Conservation (phyloP, 108 stramenopile species). For the Fragilaria crotonensis region DNA sequence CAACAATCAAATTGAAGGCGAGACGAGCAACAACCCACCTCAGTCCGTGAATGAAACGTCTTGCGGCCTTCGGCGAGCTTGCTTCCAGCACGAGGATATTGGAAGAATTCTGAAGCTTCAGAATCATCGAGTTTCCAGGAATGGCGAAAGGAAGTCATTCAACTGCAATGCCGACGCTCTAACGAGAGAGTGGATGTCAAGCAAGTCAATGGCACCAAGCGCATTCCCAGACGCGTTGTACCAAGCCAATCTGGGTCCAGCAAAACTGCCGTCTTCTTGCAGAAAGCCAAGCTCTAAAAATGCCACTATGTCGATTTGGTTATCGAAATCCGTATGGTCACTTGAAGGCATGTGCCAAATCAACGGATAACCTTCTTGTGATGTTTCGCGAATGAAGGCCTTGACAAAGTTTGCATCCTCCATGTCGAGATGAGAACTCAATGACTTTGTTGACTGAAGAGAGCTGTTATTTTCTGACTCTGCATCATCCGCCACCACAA, state of each 20-base stretch:
- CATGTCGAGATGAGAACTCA: too few species aligned
- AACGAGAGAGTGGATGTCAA: conserved; percentile 41
- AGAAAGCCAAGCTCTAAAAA: conserved; percentile 14
- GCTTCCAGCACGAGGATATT: conserved; percentile 34
- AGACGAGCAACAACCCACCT: conserved; percentile 43
- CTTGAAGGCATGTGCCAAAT: conserved; percentile 25
- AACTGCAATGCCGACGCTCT: conserved; percentile 26
- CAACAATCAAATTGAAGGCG: conserved; percentile 44
- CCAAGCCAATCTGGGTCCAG: conserved; percentile 32
- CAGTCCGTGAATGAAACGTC: conserved; percentile 40
- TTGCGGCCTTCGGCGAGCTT: conserved; percentile 16
- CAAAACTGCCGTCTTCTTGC: conserved; percentile 13
- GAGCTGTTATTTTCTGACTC: conserved; percentile 1
- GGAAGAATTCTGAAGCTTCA: conserved; percentile 14
- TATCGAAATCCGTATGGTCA: background rate
- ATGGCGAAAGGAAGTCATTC: conserved; percentile 26
- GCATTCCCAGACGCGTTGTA: conserved; percentile 9
- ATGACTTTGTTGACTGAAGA: too few species aligned
- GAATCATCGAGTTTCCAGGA: conserved; percentile 25
- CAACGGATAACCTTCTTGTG: conserved; percentile 13
- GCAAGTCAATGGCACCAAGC: conserved; percentile 23
- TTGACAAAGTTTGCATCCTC: conserved; percentile 17
- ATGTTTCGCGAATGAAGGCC: conserved; percentile 15
- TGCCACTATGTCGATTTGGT: conserved; percentile 4
- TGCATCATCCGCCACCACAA: conserved; percentile 1